Conservation (phyloP, 1,139 yeast genomes). For the Yamadazyma atmosphaerica region DNA sequence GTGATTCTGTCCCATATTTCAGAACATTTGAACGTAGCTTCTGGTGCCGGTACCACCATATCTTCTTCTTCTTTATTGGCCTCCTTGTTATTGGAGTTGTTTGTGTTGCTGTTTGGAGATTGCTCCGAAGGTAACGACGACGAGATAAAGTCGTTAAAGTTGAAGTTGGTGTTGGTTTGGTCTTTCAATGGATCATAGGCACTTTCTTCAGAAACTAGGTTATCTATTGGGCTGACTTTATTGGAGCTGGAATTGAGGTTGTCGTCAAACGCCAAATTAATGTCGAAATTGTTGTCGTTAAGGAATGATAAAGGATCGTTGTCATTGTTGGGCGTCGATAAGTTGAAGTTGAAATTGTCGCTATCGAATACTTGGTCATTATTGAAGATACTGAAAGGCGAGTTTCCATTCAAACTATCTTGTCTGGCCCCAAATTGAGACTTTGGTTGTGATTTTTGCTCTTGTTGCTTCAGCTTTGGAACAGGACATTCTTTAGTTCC, state of each 20-base stretch:
- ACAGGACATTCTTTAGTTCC: conserved; percentile 74
- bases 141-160: conserved; percentile 41
- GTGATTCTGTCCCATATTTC: conserved; percentile 97
- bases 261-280: conserved; percentile 46
- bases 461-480: conserved; percentile 46
- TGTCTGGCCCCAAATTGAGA: conserved; percentile 4
- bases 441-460: not conserved
- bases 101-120: too few relatives aligned
- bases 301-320: conserved; percentile 47
- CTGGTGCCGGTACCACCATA: conserved; percentile 37
- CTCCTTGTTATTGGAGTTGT: not conserved
- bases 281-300: conserved; percentile 50
- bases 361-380: conserved; percentile 32
- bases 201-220: conserved; percentile 63
- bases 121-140: conserved; percentile 21
- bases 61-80: conserved; percentile 23
- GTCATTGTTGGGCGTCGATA: conserved; percentile 13
- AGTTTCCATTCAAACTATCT: conserved; percentile 7
- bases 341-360: conserved; percentile 20
- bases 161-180: conserved; percentile 22
- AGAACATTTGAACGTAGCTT: conserved; percentile 58
- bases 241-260: conserved; percentile 19
- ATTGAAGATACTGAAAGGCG: conserved; percentile 23
- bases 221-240: conserved; percentile 27
- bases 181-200: conserved; percentile 59